Evolutionary conservation across 768 basidiomycete genomes (phyloP).

Genomic region (Kwoniella pini): DNA sequence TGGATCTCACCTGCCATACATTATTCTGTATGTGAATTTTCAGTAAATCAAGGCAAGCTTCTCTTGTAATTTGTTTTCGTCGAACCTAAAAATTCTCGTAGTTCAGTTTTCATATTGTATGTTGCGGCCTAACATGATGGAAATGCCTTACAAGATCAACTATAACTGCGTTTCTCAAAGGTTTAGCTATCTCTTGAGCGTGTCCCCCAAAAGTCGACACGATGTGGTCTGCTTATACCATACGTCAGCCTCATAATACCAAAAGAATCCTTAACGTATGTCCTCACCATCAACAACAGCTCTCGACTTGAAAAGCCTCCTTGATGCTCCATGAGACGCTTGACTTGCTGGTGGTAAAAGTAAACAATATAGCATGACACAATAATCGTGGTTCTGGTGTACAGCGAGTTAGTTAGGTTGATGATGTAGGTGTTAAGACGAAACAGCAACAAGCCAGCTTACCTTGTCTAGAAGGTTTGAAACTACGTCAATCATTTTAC

Average conservation of each 20-base stretch:
- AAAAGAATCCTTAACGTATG: too few relatives aligned
- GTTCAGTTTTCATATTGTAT: not conserved
- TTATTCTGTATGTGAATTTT: slow-evolving; percentile 90
- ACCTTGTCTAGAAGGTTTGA: slow-evolving; percentile 62
- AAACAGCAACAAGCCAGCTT: too few relatives aligned
- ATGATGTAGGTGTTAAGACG: too few relatives aligned
- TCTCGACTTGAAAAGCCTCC: slow-evolving; percentile 40
- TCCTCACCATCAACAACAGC: slow-evolving; percentile 37
- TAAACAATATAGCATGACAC: slow-evolving; percentile 61
- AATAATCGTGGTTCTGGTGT: slow-evolving; percentile 37
- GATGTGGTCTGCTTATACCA: slow-evolving; percentile 68
- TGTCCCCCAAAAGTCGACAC: slow-evolving; percentile 68
- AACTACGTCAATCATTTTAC: slow-evolving; percentile 76
- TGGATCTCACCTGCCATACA: slow-evolving; percentile 74
- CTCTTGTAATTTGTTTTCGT: slow-evolving; percentile 62
- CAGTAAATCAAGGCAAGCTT: slow-evolving; percentile 70
- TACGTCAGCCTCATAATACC: too few relatives aligned
- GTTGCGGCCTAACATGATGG: too few relatives aligned
- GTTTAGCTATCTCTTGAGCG: slow-evolving; percentile 67
- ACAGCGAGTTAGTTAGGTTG: too few relatives aligned
- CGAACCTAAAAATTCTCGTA: slow-evolving; percentile 57
- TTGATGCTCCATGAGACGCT: slow-evolving; percentile 50
- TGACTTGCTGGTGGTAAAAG: slow-evolving; percentile 64
- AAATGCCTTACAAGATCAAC: slow-evolving; percentile 82
- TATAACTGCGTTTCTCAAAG: slow-evolving; percentile 74